phyloP scores from a whole-genome alignment of 225 moss, liverwort and hornwort genomes.

The Pseudoscleropodium purum region DNA sequence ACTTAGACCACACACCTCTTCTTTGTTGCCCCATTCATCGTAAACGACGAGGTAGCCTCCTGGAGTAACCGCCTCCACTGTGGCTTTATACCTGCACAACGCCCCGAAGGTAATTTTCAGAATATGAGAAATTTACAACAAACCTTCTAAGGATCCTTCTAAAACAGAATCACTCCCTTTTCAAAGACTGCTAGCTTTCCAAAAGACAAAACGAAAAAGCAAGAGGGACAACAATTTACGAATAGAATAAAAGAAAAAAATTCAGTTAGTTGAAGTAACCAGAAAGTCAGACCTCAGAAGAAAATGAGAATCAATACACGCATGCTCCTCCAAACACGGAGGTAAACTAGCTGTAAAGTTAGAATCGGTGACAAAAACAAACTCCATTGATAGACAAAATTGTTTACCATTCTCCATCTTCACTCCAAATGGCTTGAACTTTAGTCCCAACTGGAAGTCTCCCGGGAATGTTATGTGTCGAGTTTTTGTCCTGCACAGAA shows the following conservation, averaged over 20 bases:
- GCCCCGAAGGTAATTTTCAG: neutral
- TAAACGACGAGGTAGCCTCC: conserved; percentile 82
- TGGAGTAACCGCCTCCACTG: conserved; percentile 69
- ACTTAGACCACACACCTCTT: conserved; percentile 51
- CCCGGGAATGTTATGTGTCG: conserved; percentile 40
- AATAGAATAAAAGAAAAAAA: neutral
- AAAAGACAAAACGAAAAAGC: neutral
- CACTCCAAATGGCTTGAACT: conserved; percentile 95
- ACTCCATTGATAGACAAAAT: neutral
- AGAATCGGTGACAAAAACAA: neutral
- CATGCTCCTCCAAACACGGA: neutral
- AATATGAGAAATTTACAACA: neutral
- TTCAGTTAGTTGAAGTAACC: neutral
- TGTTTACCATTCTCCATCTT: conserved; percentile 89
- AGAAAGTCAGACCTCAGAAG: neutral
- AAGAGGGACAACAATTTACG: neutral
- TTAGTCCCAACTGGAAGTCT: conserved; percentile 63
- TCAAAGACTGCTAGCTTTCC: neutral
- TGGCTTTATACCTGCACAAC: conserved; percentile 74
- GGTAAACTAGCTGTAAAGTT: neutral
- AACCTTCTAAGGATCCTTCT: neutral
- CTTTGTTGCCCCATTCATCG: conserved; percentile 97
- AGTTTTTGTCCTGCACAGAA: conserved; percentile 30
- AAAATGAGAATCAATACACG: neutral
- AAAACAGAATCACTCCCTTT: neutral